Evolutionary conservation across 2,329 filamentous ascomycete genomes (phyloP).

Genomic region (Cladophialophora yegresii): DNA sequence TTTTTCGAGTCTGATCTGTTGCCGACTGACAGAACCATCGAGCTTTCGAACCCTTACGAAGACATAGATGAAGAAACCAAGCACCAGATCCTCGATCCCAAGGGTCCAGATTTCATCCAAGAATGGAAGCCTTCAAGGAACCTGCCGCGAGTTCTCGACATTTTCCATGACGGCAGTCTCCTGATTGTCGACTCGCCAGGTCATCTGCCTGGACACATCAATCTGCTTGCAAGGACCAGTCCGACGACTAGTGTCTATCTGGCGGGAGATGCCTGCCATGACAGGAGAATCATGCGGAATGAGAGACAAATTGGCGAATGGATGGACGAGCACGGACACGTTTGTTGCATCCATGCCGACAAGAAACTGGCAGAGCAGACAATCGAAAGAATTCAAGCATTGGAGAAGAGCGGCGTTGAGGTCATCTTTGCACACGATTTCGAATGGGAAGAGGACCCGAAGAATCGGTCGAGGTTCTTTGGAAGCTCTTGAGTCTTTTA

Average conservation of each 20-base stretch:
- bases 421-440: constrained; percentile 40
- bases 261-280: constrained; percentile 42
- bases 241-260: constrained; percentile 37
- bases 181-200: constrained; percentile 40
- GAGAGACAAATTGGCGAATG: constrained; percentile 40
- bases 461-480: constrained; percentile 28
- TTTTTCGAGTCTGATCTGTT: constrained; percentile 38
- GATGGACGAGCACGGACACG: constrained; percentile 35
- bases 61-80: constrained; percentile 19
- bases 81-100: neutral
- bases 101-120: constrained; percentile 28
- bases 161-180: constrained; percentile 40
- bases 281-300: constrained; percentile 38
- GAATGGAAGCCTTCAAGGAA: constrained; percentile 32
- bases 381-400: constrained; percentile 33
- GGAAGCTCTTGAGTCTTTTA: constrained; percentile 18
- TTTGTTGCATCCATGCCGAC: constrained; percentile 41
- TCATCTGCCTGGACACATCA: constrained; percentile 42
- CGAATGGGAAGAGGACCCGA: constrained; percentile 37
- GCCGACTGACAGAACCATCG: constrained; percentile 32
- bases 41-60: constrained; percentile 32
- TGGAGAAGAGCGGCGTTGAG: constrained; percentile 37
- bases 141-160: constrained; percentile 36
- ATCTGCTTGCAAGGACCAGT: constrained; percentile 36
- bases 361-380: constrained; percentile 35